Conservation (phyloP, 192 early-diverging fungal species). For the Rhizophagus clarus region DNA sequence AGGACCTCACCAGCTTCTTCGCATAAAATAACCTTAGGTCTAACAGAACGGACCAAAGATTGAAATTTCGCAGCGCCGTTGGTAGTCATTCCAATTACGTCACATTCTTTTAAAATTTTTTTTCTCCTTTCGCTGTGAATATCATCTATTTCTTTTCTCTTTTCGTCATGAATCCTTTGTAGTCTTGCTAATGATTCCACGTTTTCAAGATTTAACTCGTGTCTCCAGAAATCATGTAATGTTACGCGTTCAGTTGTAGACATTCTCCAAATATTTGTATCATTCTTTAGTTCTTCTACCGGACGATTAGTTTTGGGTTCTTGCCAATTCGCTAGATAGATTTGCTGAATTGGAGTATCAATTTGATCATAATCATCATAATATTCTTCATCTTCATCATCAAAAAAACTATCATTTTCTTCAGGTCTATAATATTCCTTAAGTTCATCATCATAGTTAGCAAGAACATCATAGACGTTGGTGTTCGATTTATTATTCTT, state of each 20-base stretch:
- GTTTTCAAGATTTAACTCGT: slow-evolving; percentile 33
- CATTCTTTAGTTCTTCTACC: slow-evolving; percentile 37
- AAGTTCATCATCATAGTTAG: background rate
- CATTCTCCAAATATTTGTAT: slow-evolving; percentile 54
- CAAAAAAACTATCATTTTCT: background rate
- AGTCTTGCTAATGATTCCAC: slow-evolving; percentile 31
- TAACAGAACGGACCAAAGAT: background rate
- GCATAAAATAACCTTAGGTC: slow-evolving; percentile 54
- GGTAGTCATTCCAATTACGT: slow-evolving; percentile 64
- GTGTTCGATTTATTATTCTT: background rate
- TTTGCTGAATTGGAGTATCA: background rate
- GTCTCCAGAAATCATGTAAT: slow-evolving; percentile 45
- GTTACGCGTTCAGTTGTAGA: slow-evolving; percentile 42
- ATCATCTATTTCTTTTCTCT: slow-evolving; percentile 31
- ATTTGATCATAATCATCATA: background rate
- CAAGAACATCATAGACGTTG: background rate
- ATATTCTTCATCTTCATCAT: background rate
- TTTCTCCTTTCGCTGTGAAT: slow-evolving; percentile 41
- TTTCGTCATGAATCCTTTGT: background rate
- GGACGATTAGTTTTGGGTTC: slow-evolving; percentile 30
- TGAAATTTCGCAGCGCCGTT: slow-evolving; percentile 59
- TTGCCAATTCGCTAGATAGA: background rate
- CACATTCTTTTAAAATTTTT: slow-evolving; percentile 33
- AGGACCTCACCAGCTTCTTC: slow-evolving; percentile 65
- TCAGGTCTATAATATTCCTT: background rate